Evolutionary conservation across 2,329 filamentous ascomycete species (phyloP).

Genomic region (Geosmithia morbida): DNA sequence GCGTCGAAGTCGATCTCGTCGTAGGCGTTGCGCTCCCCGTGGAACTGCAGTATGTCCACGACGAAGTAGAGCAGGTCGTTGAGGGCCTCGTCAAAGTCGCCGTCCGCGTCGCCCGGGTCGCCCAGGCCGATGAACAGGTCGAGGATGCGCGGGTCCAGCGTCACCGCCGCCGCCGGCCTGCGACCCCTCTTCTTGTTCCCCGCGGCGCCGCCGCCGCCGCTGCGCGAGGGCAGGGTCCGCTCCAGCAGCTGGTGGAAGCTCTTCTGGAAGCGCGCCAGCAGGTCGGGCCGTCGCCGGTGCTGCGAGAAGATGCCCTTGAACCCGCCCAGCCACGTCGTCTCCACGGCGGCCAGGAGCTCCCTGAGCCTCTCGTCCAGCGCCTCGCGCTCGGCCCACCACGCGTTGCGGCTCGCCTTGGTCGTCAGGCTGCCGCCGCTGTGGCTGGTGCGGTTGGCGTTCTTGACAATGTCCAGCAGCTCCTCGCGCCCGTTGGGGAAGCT

Average conservation of each 20-base stretch:
- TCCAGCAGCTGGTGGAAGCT: conserved; percentile 68
- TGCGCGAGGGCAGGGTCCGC: conserved; percentile 73
- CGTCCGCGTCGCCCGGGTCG: conserved; percentile 49
- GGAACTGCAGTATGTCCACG: conserved; percentile 90
- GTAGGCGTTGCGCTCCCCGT: conserved; percentile 90
- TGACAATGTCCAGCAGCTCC: conserved; percentile 73
- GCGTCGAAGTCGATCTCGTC: conserved; percentile 93
- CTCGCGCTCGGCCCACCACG: conserved; percentile 85
- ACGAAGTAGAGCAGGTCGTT: conserved; percentile 92
- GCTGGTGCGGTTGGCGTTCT: conserved; percentile 68
- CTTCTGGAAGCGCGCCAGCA: conserved; percentile 62
- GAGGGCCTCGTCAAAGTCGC: conserved; percentile 76
- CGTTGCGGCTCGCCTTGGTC: conserved; percentile 58
- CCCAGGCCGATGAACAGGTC: conserved; percentile 83
- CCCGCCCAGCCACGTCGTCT: conserved; percentile 87
- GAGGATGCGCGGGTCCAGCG: conserved; percentile 49
- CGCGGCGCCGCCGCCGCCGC: conserved; percentile 27
- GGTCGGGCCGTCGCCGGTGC: conserved; percentile 42
- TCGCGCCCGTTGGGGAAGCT: conserved; percentile 66
- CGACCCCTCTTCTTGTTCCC: conserved; percentile 27
- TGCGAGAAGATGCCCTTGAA: conserved; percentile 91
- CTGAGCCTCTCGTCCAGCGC: conserved; percentile 63
- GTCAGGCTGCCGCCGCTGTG: conserved; percentile 58
- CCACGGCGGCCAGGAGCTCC: conserved; percentile 70
- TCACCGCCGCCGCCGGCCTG: conserved; percentile 24